These are phyloP conservation scores for Blastocystis sp. DNA, from an alignment of 352 stramenopile genomes.

Conservation along the genomic window DNA sequence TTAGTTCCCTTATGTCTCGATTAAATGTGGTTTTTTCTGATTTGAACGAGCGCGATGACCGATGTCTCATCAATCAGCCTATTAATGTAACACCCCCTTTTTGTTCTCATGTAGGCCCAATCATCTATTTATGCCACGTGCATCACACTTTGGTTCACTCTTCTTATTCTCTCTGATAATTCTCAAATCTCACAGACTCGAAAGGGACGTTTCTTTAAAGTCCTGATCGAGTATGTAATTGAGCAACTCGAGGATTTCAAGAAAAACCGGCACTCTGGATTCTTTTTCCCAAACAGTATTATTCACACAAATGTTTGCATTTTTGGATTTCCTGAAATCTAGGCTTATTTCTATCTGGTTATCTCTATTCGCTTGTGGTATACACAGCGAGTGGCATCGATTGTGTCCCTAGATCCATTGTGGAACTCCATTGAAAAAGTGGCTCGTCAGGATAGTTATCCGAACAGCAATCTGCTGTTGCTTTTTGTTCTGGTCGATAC, in stretches of 20 bases:
- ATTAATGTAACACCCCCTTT: background rate
- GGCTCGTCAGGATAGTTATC: background rate
- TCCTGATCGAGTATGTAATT: background rate
- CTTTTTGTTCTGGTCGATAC: background rate
- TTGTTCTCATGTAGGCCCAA: background rate
- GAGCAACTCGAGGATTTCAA: slow-evolving; percentile 9
- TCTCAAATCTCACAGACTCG: background rate
- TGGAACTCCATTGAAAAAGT: background rate
- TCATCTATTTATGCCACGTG: background rate
- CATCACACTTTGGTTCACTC: slow-evolving; percentile 25
- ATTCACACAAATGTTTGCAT: background rate
- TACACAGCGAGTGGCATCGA: background rate
- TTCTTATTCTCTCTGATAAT: background rate
- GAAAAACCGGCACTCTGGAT: background rate
- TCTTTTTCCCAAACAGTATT: slow-evolving; percentile 21
- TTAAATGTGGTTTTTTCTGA: background rate
- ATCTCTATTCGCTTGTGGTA: slow-evolving; percentile 37
- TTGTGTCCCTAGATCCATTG: background rate
- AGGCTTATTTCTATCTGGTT: slow-evolving; percentile 49
- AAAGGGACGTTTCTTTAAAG: slow-evolving; percentile 1
- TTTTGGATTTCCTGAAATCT: background rate
- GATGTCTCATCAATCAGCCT: background rate
- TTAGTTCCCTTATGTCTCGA: background rate
- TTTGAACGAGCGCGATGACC: background rate
- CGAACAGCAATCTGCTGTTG: background rate